Percentiles rank a stretch among this genome's conserved stretches.
Conservation (phyloP, 1,139 yeast genomes). For the Pichia kudriavzevii region DNA sequence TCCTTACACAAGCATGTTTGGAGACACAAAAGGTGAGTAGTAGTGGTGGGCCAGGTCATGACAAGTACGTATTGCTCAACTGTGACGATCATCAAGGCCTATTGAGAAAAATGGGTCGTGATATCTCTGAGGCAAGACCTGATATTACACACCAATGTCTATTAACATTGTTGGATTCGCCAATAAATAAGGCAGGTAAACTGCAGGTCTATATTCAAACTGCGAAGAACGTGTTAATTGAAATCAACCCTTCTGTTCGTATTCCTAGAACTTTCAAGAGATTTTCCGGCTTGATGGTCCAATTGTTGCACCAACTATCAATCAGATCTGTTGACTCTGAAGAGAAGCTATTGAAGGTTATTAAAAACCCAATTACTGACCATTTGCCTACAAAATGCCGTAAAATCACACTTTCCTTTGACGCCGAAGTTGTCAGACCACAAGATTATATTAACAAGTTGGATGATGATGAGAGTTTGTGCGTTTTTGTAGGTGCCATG, state of each 20-base stretch:
- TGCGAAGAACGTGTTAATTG: slow-evolving; percentile 87
- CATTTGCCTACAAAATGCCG: slow-evolving; percentile 95
- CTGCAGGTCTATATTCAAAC: slow-evolving; percentile 95
- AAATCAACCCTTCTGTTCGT: slow-evolving; percentile 92
- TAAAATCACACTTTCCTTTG: slow-evolving; percentile 88
- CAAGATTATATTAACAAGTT: slow-evolving; percentile 80
- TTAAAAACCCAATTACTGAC: slow-evolving; percentile 94
- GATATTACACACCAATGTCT: slow-evolving; percentile 96
- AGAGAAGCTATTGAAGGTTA: slow-evolving; percentile 86
- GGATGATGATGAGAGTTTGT: slow-evolving; percentile 85
- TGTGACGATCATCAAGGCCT: slow-evolving; percentile 98
- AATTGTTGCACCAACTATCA: slow-evolving; percentile 81
- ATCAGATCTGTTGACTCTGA: slow-evolving; percentile 93
- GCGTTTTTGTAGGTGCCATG: slow-evolving; percentile 99
- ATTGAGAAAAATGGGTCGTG: slow-evolving; percentile 91
- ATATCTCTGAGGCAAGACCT: slow-evolving; percentile 96
- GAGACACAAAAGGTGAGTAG: slow-evolving; percentile 86
- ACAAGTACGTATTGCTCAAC: slow-evolving; percentile 83
- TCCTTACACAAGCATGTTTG: slow-evolving; percentile 86
- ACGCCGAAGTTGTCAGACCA: slow-evolving; percentile 79
- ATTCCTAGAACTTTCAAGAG: slow-evolving; percentile 97
- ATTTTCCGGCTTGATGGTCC: slow-evolving; percentile 97
- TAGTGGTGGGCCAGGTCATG: slow-evolving; percentile 73
- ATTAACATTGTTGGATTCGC: slow-evolving; percentile 86
- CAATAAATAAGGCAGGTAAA: slow-evolving; percentile 94